These are phyloP conservation scores for Triticum urartu DNA, from an alignment of 176 grass and related monocot genomes.

Conservation along the genomic window DNA sequence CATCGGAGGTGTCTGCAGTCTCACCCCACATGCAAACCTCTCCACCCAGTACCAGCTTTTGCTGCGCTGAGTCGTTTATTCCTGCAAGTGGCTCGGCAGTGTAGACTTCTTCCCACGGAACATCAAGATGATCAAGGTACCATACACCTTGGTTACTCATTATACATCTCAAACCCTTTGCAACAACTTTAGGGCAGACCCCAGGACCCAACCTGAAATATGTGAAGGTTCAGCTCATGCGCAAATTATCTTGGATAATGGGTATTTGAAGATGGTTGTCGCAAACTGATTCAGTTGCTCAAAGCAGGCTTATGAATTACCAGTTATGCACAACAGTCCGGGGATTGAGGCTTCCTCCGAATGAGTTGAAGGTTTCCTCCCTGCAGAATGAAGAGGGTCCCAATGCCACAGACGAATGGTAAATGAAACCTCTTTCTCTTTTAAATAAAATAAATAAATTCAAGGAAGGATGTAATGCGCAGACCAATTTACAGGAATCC, in stretches of 20 bases:
- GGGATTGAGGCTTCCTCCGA: constrained; percentile 81
- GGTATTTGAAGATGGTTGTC: not conserved
- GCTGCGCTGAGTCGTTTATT: constrained; percentile 49
- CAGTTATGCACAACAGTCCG: constrained; percentile 90
- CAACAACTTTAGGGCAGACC: constrained; percentile 87
- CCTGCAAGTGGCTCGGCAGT: constrained; percentile 72
- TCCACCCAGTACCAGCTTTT: constrained; percentile 87
- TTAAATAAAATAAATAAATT: not conserved
- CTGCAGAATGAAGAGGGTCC: constrained; percentile 32
- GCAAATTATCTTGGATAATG: not conserved
- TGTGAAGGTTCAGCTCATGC: not conserved
- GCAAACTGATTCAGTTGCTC: not conserved
- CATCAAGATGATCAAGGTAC: constrained; percentile 95
- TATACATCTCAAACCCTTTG: constrained; percentile 90
- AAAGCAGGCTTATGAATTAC: constrained; percentile 36
- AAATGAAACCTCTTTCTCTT: not conserved
- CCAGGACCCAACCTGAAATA: constrained; percentile 77
- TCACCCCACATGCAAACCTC: constrained; percentile 98
- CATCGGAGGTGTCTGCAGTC: constrained; percentile 72
- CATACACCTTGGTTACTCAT: constrained; percentile 96
- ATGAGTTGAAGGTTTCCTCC: constrained; percentile 99
- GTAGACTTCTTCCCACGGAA: constrained; percentile 92
- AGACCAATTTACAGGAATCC: constrained; percentile 92
- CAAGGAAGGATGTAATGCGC: constrained; percentile 1
- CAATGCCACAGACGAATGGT: not conserved